Conservation (phyloP, 148 eudicot species). For the Vaccinium macrocarpon region DNA sequence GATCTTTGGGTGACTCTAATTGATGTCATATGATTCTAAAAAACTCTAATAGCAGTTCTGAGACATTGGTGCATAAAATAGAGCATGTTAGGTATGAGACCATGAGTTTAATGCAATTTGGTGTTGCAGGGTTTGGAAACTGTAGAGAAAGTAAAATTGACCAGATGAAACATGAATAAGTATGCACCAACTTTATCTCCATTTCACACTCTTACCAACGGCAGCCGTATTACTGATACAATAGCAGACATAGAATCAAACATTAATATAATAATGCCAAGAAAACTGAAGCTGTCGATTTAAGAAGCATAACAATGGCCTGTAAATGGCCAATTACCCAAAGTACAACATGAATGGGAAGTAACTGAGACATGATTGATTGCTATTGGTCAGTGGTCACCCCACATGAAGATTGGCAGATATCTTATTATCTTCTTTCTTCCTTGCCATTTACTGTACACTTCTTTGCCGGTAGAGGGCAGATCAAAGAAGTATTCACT, state of each 20-base stretch:
- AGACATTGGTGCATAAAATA: neutral
- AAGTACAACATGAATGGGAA: neutral
- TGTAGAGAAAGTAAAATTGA: neutral
- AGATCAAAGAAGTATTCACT: neutral
- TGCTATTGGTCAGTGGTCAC: conserved; percentile 1
- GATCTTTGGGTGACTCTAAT: neutral
- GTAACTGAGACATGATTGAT: neutral
- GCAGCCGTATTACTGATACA: neutral
- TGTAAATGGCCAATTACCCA: neutral
- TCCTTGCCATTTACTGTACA: neutral
- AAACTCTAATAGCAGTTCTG: neutral
- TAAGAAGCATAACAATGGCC: neutral
- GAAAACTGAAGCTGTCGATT: neutral
- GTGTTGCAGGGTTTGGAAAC: neutral
- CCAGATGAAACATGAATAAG: neutral
- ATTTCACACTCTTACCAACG: neutral
- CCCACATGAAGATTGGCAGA: neutral
- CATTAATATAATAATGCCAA: neutral
- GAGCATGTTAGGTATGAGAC: neutral
- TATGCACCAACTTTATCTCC: neutral
- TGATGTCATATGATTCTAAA: neutral
- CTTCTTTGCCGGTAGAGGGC: neutral
- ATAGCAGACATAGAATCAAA: neutral
- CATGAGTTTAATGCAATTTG: neutral
- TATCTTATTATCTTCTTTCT: neutral